Conservation (phyloP, 1,284 basidiomycete species). For the Erythrobasidium hasegawianum region DNA sequence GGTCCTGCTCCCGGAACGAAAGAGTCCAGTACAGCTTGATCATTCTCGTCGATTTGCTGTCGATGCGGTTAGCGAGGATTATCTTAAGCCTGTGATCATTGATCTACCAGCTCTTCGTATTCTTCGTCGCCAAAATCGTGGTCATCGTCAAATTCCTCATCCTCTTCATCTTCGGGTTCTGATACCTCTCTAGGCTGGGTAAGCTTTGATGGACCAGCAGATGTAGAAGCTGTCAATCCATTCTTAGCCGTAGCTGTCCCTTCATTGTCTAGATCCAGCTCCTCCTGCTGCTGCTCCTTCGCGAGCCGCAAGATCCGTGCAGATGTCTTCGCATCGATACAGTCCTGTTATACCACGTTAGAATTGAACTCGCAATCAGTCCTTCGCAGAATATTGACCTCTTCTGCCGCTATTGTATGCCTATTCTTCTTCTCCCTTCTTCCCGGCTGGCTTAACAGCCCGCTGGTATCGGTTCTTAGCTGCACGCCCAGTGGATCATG, state of each 20-base stretch:
- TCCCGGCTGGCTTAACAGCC: constrained; percentile 40
- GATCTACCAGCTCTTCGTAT: constrained; percentile 55
- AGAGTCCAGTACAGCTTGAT: constrained; percentile 76
- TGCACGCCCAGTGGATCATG: constrained; percentile 44
- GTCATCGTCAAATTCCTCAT: constrained; percentile 51
- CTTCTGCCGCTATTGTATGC: constrained; percentile 36
- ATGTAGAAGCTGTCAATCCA: background rate
- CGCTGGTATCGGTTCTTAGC: constrained; percentile 38
- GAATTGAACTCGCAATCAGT: background rate
- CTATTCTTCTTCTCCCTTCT: constrained; percentile 40
- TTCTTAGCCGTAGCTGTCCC: background rate
- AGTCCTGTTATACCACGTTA: constrained; percentile 54
- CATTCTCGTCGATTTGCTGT: constrained; percentile 83
- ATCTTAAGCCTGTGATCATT: background rate
- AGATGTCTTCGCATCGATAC: constrained; percentile 80
- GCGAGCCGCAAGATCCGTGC: constrained; percentile 88
- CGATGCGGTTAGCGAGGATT: constrained; percentile 1
- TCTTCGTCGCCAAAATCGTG: constrained; percentile 53
- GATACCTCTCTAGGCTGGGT: constrained; percentile 2
- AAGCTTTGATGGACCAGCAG: constrained; percentile 20
- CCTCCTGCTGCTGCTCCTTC: constrained; percentile 85
- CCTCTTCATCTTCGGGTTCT: constrained; percentile 47
- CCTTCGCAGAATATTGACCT: background rate
- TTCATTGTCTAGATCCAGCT: constrained; percentile 29
- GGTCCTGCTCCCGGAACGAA: constrained; percentile 58